A percentile compares a stretch with the other conserved stretches of the same genome.
These are phyloP conservation scores for Microsporum ferrugineum DNA, from an alignment of 2,329 filamentous ascomycete genomes.

Conservation along the genomic window DNA sequence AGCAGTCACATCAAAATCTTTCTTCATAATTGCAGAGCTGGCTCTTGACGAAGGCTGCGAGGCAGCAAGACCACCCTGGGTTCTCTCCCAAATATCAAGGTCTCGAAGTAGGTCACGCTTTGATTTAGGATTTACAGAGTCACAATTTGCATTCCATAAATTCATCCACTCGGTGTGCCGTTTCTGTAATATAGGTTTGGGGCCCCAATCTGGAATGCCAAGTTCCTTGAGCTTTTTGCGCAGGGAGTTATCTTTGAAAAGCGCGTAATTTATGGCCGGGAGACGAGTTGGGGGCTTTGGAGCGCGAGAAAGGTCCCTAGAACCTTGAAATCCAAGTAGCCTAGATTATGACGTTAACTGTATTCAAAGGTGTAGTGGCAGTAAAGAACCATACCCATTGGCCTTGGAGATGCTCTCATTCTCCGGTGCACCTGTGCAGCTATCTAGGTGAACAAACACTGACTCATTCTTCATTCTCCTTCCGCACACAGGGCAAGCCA, in stretches of 20 bases:
- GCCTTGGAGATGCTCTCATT: constrained; percentile 10
- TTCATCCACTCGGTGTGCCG: constrained; percentile 91
- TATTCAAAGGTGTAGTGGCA: not conserved
- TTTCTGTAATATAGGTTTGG: constrained; percentile 57
- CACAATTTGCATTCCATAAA: constrained; percentile 93
- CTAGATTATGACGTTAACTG: not conserved
- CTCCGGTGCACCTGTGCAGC: constrained; percentile 35
- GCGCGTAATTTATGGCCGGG: constrained; percentile 71
- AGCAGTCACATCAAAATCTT: constrained; percentile 70
- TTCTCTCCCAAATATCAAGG: constrained; percentile 75
- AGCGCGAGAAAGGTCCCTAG: not conserved
- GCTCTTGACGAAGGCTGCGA: constrained; percentile 12
- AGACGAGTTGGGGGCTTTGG: constrained; percentile 50
- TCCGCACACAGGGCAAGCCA: constrained; percentile 72
- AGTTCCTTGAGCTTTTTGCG: constrained; percentile 72
- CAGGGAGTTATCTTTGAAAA: constrained; percentile 68
- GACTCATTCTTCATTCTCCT: constrained; percentile 65
- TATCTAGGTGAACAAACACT: constrained; percentile 74
- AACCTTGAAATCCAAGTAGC: not conserved
- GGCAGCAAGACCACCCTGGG: constrained; percentile 50
- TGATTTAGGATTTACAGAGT: constrained; percentile 60
- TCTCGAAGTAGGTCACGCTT: constrained; percentile 65
- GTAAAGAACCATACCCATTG: not conserved
- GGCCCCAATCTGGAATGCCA: constrained; percentile 61
- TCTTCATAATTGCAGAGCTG: constrained; percentile 55